Conservation (phyloP, 805 yeast genomes). For the Torulaspora maleeae region DNA sequence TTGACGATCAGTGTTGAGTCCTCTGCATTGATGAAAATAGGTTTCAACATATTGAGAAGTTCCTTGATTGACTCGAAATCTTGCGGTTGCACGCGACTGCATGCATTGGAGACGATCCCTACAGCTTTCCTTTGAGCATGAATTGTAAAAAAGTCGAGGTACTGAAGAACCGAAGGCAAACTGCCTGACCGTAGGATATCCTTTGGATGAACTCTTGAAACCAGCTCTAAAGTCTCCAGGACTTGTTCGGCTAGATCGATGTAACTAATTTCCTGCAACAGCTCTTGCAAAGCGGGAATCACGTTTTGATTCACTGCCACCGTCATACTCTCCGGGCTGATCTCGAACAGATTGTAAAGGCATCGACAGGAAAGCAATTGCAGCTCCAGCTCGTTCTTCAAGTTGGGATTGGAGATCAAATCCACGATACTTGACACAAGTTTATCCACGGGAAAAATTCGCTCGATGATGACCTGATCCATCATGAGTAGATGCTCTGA, state of each 20-base stretch:
- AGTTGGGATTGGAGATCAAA: slow-evolving; percentile 53
- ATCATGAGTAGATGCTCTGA: slow-evolving; percentile 64
- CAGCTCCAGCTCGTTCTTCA: slow-evolving; percentile 67
- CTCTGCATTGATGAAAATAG: slow-evolving; percentile 46
- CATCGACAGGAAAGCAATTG: slow-evolving; percentile 82
- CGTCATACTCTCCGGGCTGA: slow-evolving; percentile 57
- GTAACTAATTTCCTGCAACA: slow-evolving; percentile 67
- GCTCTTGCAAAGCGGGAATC: slow-evolving; percentile 58
- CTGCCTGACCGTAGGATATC: slow-evolving; percentile 57
- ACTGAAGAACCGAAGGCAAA: slow-evolving; percentile 57
- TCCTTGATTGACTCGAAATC: slow-evolving; percentile 49
- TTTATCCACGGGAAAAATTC: slow-evolving; percentile 56
- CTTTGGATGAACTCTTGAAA: slow-evolving; percentile 51
- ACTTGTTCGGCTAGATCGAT: slow-evolving; percentile 94
- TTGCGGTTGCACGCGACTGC: slow-evolving; percentile 43
- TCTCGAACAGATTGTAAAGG: slow-evolving; percentile 73
- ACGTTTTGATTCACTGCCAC: slow-evolving; percentile 62
- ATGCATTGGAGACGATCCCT: slow-evolving; percentile 64
- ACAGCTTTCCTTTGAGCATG: slow-evolving; percentile 86
- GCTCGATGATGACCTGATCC: slow-evolving; percentile 57
- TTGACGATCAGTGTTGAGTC: slow-evolving; percentile 40
- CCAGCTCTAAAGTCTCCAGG: slow-evolving; percentile 64
- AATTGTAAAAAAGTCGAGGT: slow-evolving; percentile 80
- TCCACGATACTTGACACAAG: slow-evolving; percentile 52
- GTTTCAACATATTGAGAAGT: slow-evolving; percentile 55